Evolutionary conservation across 805 yeast genomes (phyloP), one percentile per base, ranked within the genome.

Genomic region (Hanseniaspora occidentalis): DNA sequence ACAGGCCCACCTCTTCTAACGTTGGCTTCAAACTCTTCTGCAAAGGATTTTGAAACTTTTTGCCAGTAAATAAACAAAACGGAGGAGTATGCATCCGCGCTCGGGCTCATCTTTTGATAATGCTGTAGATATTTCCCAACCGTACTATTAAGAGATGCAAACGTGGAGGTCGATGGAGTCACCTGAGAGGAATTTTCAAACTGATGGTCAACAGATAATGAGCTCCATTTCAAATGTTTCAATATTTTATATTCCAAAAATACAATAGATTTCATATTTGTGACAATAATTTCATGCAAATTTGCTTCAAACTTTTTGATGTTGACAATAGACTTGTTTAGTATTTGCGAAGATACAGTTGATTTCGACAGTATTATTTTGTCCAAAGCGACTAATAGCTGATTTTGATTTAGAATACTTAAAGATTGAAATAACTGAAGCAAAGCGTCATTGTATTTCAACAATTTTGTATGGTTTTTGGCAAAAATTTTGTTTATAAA

Each of bases 1-100:
- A 58, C 61, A 3, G 62, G 62, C 1, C 62, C 62, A 33, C 62
- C 62, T 44, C 62, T 50, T 24, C 47, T 56, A 37, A 39, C 50
- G 2, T 60, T 51, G 8, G 50, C 48, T 26, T 58, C 59, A n/a
- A 57, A 48, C n/a, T 58, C 61, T 25, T 49, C 53, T 39, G 52
- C 52, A 27, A 56, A 58, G 14, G 34, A 39, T 6, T 37, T 41
- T 5, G 60, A 39, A 6, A 57, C 46, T 23, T 47, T 48, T 14
- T 35, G 43, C 62, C 62, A 58, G 38, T 45, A 58, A 14, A 54
- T 38, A 5, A 50, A 52, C 8, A 35, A 18, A 4, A 45, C 16
- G 7, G 45, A 40, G 7, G 35, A 45, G n/a, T n/a, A n/a, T 18
- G 23, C 21, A 18, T 18, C 19, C 5, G 11, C 8, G n/a, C 4